Evolutionary conservation across 2,329 filamentous ascomycete genomes (phyloP), one percentile per base, ranked within the genome.

Genomic region (Teratosphaeria zuluensis): DNA sequence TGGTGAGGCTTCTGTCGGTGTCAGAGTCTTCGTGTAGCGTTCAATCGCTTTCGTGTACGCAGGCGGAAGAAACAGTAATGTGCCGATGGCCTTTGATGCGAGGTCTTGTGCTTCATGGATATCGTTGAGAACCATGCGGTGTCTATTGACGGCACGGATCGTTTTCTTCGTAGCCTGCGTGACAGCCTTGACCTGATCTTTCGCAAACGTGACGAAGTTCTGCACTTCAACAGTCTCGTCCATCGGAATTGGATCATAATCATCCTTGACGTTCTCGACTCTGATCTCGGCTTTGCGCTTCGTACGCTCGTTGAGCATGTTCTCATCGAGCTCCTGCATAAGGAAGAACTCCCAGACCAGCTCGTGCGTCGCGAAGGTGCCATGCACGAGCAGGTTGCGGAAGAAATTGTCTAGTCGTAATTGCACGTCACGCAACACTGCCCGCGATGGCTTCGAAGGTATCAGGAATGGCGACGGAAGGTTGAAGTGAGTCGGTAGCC

Each of bases 291-390:
- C 89, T 74, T 99, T 99, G 62, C 91, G 84, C 58, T 85, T 85
- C 63, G 89, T 95, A 55, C 94, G 84, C 72, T 95, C 87, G 56
- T 89, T 87, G 81, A 97, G 92, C 83, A 92, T 90, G 21, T 90
- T 85, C 0, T 89, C 82, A 70, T 96, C 90, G 55, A 99, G 84
- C 65, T 99, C 94, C 1, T 94, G 94, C 12, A 99, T 92, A 0
- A 99, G 81, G 74, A 99, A 96, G 75, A 99, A 99, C 68, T 99
- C 94, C 95, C 94, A 99, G 1, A 99, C 81, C 82, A 97, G 90
- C 76, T 99, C 94, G 69, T 99, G 95, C 0, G 90, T 96, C 0
- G 90, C 84, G 70, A 99, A 96, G 0, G 94, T 97, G 3, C 92
- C 88, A 69, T 99, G 94, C 8, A 84, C 81, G 30, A 99, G 80